phyloP scores from a whole-genome alignment of 2,329 filamentous ascomycete genomes.

The Drechmeria coniospora region DNA sequence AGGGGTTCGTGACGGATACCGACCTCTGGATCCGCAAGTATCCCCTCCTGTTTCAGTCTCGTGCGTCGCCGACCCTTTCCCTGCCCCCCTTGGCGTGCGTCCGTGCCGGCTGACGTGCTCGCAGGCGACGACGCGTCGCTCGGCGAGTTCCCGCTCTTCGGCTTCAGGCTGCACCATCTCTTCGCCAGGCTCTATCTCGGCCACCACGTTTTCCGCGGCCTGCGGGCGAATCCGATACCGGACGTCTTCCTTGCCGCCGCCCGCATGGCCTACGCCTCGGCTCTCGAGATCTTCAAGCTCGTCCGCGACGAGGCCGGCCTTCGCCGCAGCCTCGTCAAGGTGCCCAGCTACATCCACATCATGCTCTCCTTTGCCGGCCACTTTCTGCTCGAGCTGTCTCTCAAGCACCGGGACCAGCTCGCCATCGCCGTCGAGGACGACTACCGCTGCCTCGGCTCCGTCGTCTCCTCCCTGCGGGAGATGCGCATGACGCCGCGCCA shows the following conservation, averaged over 20 bases:
- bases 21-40: not conserved
- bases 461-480: not conserved
- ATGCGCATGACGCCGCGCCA: conserved; percentile 1
- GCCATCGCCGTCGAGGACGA: conserved; percentile 1
- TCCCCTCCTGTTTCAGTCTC: not conserved
- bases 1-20: no score
- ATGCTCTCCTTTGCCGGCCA: conserved; percentile 4
- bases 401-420: conserved; percentile 2
- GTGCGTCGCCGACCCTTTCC: no score
- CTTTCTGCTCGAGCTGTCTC: conserved; percentile 2
- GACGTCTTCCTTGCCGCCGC: conserved; percentile 1
- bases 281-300: conserved; percentile 2
- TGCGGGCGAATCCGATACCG: not conserved
- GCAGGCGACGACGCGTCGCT: not conserved
- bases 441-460: conserved; percentile 1
- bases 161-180: conserved; percentile 1
- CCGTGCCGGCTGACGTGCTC: no score
- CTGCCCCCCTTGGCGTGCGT: no score
- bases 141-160: conserved; percentile 1
- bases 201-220: conserved; percentile 3
- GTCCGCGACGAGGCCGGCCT: not conserved
- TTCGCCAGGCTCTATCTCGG: conserved; percentile 3
- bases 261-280: conserved; percentile 1
- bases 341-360: conserved; percentile 3
- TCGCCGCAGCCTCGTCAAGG: conserved; percentile 1